Conservation (phyloP, 805 yeast species). For the Ogataea parapolymorpha region DNA sequence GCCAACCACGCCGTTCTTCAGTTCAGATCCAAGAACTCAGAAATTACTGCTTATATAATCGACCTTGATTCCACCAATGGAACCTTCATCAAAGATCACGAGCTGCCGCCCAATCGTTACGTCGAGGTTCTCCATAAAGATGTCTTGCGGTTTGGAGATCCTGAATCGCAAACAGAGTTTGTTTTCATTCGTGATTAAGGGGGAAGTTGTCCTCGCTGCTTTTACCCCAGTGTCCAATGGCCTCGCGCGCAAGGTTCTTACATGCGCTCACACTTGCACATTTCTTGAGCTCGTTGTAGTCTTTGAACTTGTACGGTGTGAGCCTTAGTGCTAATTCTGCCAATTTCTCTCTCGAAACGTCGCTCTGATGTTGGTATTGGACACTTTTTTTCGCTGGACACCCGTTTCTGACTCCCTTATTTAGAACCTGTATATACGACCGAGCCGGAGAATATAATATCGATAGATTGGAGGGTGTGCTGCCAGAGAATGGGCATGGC, state of each 20-base stretch:
- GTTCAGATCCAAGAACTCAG: conserved; percentile 15
- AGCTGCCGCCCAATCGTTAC: conserved; percentile 25
- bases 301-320: neutral
- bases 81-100: conserved; percentile 28
- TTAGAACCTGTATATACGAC: conserved; percentile 37
- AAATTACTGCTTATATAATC: conserved; percentile 20
- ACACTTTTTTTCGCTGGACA: conserved; percentile 18
- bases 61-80: conserved; percentile 32
- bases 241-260: conserved; percentile 2
- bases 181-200: conserved; percentile 18
- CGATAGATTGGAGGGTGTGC: conserved; percentile 20
- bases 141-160: conserved; percentile 26
- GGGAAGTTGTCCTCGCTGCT: conserved; percentile 2
- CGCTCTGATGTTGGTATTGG: conserved; percentile 1
- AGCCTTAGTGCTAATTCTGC: neutral
- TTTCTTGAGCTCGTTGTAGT: conserved; percentile 1
- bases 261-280: neutral
- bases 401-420: conserved; percentile 63
- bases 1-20: conserved; percentile 31
- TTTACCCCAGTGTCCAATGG: conserved; percentile 7
- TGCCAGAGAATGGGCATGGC: conserved; percentile 1
- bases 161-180: conserved; percentile 23
- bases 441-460: conserved; percentile 27
- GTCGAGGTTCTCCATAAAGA: conserved; percentile 28
- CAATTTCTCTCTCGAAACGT: conserved; percentile 2